Evolutionary conservation across 768 basidiomycete genomes (phyloP).

Genomic region (Pisolithus orientalis): DNA sequence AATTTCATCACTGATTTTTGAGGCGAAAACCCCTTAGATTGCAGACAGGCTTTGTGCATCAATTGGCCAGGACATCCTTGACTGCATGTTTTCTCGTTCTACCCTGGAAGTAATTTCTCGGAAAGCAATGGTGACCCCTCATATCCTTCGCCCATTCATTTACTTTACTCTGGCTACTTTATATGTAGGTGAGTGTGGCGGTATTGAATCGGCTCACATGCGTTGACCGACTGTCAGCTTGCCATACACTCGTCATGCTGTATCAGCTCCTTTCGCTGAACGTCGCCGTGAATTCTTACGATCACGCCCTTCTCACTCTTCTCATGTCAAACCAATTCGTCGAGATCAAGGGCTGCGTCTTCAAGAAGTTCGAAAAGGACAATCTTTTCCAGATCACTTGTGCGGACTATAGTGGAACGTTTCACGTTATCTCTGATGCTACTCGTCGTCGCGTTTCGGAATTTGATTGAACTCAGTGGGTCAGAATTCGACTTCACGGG

Average conservation of each 20-base stretch:
- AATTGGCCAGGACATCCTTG: slow-evolving; percentile 95
- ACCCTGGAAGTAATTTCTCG: slow-evolving; percentile 73
- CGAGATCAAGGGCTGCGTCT: slow-evolving; percentile 98
- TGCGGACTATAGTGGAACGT: slow-evolving; percentile 96
- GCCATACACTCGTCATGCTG: slow-evolving; percentile 90
- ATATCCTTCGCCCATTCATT: slow-evolving; percentile 71
- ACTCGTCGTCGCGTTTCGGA: slow-evolving; percentile 83
- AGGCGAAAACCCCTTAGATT: slow-evolving; percentile 49
- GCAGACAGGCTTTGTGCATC: slow-evolving; percentile 92
- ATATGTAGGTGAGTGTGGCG: slow-evolving; percentile 66
- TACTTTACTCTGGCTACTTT: slow-evolving; percentile 78
- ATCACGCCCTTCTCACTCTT: slow-evolving; percentile 89
- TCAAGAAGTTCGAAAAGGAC: slow-evolving; percentile 99
- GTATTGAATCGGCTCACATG: not conserved
- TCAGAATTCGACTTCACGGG: slow-evolving; percentile 76
- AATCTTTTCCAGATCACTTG: slow-evolving; percentile 98
- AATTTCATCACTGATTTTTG: not conserved
- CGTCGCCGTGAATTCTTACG: slow-evolving; percentile 97
- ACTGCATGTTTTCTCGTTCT: slow-evolving; percentile 91
- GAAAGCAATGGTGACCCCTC: slow-evolving; percentile 50
- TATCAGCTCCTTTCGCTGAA: slow-evolving; percentile 94
- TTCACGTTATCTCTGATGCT: slow-evolving; percentile 93
- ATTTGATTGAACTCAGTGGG: slow-evolving; percentile 89
- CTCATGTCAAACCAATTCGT: slow-evolving; percentile 98
- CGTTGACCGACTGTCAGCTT: slow-evolving; percentile 40